phyloP scores from a whole-genome alignment of 2,329 filamentous ascomycete species.

The Epicoccum sorghinum region DNA sequence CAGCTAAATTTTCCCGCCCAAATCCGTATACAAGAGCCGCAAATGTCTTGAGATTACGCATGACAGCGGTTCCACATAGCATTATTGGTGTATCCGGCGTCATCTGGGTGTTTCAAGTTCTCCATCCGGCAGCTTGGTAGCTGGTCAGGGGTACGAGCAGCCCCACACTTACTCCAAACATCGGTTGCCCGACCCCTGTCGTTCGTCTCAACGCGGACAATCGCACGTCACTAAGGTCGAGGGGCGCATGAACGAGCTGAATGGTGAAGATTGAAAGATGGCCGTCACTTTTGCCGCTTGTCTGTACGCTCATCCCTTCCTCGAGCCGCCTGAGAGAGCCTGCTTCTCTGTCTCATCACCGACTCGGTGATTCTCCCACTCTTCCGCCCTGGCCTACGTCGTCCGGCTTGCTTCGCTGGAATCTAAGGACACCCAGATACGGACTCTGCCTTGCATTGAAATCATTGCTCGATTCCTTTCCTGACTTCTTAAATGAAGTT shows the following conservation, averaged over 20 bases:
- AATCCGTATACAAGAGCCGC: not conserved
- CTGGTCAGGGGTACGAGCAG: constrained; percentile 5
- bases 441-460: not conserved
- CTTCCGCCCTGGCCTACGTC: constrained; percentile 11
- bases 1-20: not conserved
- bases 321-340: not conserved
- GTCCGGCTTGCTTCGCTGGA: constrained; percentile 3
- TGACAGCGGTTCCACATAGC: constrained; percentile 9
- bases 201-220: constrained; percentile 15
- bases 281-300: not conserved
- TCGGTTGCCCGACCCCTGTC: constrained; percentile 7
- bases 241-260: constrained; percentile 9
- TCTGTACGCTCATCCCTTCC: not conserved
- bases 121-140: constrained; percentile 12
- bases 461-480: not conserved
- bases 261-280: not conserved
- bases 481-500: constrained; percentile 16
- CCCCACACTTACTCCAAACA: constrained; percentile 5
- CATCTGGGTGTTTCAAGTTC: constrained; percentile 15
- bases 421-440: not conserved
- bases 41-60: constrained; percentile 11
- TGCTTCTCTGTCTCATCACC: not conserved
- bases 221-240: constrained; percentile 8
- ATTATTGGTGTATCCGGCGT: constrained; percentile 12
- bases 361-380: not conserved